A percentile compares a stretch with the other conserved stretches of the same genome.
Conservation (phyloP, 2,329 filamentous ascomycete genomes). For the Verticillium tricorpus region DNA sequence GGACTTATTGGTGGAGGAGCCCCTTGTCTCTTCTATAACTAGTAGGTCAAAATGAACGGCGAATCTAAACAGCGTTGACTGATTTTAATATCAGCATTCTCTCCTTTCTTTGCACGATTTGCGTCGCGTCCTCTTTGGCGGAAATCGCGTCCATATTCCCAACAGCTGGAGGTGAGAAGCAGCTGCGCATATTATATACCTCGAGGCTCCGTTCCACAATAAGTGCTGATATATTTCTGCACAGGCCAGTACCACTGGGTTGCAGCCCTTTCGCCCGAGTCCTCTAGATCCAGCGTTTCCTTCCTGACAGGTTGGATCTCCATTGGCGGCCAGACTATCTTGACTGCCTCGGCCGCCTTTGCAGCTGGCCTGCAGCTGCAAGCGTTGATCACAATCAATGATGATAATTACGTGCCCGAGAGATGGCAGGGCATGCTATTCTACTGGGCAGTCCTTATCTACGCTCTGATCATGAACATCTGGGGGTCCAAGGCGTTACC, state of each 20-base stretch:
- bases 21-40: constrained; percentile 40
- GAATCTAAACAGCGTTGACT: background rate
- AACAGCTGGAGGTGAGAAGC: constrained; percentile 23
- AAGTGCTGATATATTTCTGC: background rate
- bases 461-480: constrained; percentile 33
- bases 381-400: constrained; percentile 36
- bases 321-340: constrained; percentile 38
- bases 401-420: constrained; percentile 32
- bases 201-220: background rate
- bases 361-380: constrained; percentile 38
- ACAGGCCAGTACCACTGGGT: constrained; percentile 43
- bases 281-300: constrained; percentile 27
- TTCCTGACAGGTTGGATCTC: constrained; percentile 41
- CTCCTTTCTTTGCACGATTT: constrained; percentile 33
- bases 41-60: constrained; percentile 18
- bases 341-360: constrained; percentile 43
- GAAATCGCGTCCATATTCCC: constrained; percentile 34
- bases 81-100: constrained; percentile 27
- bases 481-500: constrained; percentile 33
- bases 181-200: background rate
- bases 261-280: constrained; percentile 27
- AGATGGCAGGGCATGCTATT: constrained; percentile 42
- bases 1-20: constrained; percentile 40
- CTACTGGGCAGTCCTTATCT: constrained; percentile 38
- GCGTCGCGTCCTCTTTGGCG: constrained; percentile 32